Evolutionary conservation across 495 filamentous ascomycete species (phyloP), one percentile per base, ranked within the genome.

Genomic region (Cercophora samala): DNA sequence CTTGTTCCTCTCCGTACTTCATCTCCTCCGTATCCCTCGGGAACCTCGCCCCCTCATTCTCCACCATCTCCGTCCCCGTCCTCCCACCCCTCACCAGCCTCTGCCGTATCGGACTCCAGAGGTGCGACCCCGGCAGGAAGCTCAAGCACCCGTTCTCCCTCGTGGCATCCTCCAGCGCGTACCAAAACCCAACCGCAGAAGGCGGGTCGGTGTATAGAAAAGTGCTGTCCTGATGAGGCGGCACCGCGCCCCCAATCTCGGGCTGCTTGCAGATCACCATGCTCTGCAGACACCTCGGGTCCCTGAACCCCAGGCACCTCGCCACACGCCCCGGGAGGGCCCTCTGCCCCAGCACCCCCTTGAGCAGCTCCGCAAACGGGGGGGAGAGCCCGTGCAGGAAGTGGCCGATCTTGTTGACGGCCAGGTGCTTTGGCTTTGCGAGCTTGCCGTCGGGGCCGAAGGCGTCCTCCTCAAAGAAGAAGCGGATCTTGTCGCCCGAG

Each of bases 261-360:
- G 95, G 94, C 78, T 97, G 95, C 75, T 99, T 99, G 85, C 92
- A 96, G 69, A 99, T 99, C 8, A 97, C 84, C 95, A 99, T 99
- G 71, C 90, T 93, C 81, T 99, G 95, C 66, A 99, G 81, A 62
- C 77, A 79, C 21, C 80, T 68, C 0, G 95, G 93, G 72, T 95
- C 89, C 0, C 63, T 65, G 78, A 96, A 97, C 1, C 89, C 87
- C 15, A 99, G 79, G 1, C 82, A 83, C 18, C 78, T 78, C 6
- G 93, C 93, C 24, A 99, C 88, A 17, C 82, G 84, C 1, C 86
- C 87, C 0, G 81, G 78, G 53, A 75, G 75, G 56, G 72, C 76
- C 9, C 73, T 66, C 17, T 68, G 74, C 26, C 52, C 89, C 84
- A 18, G 78, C 72, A 37, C 73, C 32, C 66, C 81, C 81, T 60